A percentile compares a stretch with the other conserved stretches of the same genome.
phyloP scores from a whole-genome alignment of 805 yeast genomes.

The Saccharomyces cerevisiae region DNA sequence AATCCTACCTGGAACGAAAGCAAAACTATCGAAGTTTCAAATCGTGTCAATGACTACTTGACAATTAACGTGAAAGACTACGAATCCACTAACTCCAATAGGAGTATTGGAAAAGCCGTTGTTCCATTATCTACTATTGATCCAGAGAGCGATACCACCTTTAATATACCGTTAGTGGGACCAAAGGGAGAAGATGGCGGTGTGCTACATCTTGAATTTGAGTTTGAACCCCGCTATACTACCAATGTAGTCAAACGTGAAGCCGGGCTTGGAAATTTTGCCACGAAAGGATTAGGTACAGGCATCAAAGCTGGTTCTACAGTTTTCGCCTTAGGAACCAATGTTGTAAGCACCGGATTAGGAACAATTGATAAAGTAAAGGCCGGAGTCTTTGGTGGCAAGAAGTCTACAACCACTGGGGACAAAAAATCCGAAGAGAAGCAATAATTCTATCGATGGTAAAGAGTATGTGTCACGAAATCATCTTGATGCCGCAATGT shows the following conservation, averaged over 20 bases:
- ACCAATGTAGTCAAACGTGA: constrained; percentile 34
- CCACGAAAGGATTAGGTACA: constrained; percentile 43
- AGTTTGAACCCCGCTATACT: constrained; percentile 65
- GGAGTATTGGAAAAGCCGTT: constrained; percentile 55
- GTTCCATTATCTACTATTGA: constrained; percentile 51
- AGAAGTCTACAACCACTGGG: constrained; percentile 1
- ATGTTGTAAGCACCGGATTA: constrained; percentile 36
- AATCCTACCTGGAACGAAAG: constrained; percentile 78
- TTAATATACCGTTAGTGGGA: constrained; percentile 38
- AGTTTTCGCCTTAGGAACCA: background rate
- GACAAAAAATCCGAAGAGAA: background rate
- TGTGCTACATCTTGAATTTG: constrained; percentile 43
- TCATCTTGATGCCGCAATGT: background rate
- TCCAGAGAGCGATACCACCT: constrained; percentile 44
- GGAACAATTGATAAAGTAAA: constrained; percentile 31
- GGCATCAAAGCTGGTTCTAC: constrained; percentile 36
- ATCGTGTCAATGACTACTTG: constrained; percentile 50
- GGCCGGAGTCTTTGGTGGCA: constrained; percentile 1
- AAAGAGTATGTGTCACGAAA: background rate
- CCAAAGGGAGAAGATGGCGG: constrained; percentile 44
- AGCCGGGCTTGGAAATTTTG: constrained; percentile 36
- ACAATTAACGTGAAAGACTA: constrained; percentile 62
- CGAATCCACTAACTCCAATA: constrained; percentile 84
- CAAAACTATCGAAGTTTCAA: constrained; percentile 44
- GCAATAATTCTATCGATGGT: background rate